Evolutionary conservation across 352 stramenopile genomes (phyloP), one percentile per base, ranked within the genome.

Genomic region (Globisporangium alternatum): DNA sequence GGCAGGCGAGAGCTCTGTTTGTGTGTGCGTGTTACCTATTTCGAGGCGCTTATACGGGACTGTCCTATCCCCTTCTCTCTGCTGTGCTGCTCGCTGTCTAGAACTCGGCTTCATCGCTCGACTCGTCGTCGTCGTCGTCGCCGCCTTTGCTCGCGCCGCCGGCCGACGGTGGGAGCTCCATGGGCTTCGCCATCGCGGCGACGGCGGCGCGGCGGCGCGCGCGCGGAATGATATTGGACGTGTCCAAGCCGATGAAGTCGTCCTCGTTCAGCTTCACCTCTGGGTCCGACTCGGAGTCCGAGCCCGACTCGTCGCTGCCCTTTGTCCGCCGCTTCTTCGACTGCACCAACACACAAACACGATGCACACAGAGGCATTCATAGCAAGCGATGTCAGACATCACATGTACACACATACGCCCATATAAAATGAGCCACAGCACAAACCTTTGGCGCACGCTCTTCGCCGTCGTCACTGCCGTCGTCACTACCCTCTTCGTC

Each of bases 201-300:
- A 86, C 81, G 1, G 86, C 86, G 0, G 84, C 86, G 44, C 86
- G 84, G 62, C 86, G 86, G 43, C 76, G 74, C 10, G 86, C 74
- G 41, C 86, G 84, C 21, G 86, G 86, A 65, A 95, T 95, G 65
- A 95, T 95, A 70, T 93, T 93, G 59, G 81, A 80, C 68, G 86
- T 89, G 70, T 95, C 86, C 45, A 95, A 75, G 15, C 81, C 86
- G 33, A 93, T 75, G 10, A 93, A 86, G 62, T 95, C 86, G 77
- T 95, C 86, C 47, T 93, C 80, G 64, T 90, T 95, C 61, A 95
- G 76, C 72, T 91, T 95, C 52, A 95, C 73, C 53, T 93, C 78
- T 1, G 75, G 66, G 48, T 93, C 86, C 56, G 83, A 90, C 55
- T 86, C 81, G 45, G 80, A 75, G 25, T 78, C 80, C 53, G 80